phyloP scores from a whole-genome alignment of 2,329 filamentous ascomycete species.

The Emmonsiellopsis sp. region DNA sequence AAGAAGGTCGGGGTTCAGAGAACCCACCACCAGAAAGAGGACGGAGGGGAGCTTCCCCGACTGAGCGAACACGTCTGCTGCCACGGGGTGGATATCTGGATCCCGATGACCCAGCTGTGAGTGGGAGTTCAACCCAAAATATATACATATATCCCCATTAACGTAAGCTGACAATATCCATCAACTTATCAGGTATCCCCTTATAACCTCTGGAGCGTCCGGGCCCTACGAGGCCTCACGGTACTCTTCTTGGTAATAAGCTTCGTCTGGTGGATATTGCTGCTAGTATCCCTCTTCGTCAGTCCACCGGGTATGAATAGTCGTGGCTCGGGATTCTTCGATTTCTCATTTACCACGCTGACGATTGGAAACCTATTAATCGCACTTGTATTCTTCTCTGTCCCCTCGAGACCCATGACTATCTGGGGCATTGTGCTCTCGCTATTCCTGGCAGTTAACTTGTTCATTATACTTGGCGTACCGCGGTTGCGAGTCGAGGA shows the following conservation, averaged over 20 bases:
- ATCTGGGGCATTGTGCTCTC: slow-evolving; percentile 62
- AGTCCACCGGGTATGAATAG: slow-evolving; percentile 80
- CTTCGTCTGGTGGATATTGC: slow-evolving; percentile 85
- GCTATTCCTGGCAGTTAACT: slow-evolving; percentile 59
- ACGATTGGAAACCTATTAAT: slow-evolving; percentile 67
- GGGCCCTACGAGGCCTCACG: slow-evolving; percentile 68
- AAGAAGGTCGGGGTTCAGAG: not conserved
- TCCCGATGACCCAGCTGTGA: slow-evolving; percentile 72
- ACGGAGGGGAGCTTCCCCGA: slow-evolving; percentile 24
- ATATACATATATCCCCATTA: not conserved
- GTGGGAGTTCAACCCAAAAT: slow-evolving; percentile 16
- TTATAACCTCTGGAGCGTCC: slow-evolving; percentile 90
- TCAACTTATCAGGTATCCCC: slow-evolving; percentile 54
- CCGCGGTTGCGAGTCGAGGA: slow-evolving; percentile 70
- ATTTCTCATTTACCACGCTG: slow-evolving; percentile 74
- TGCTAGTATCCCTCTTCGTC: slow-evolving; percentile 84
- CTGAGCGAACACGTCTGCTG: slow-evolving; percentile 59
- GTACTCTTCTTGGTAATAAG: slow-evolving; percentile 65
- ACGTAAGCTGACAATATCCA: no score
- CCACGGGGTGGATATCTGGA: slow-evolving; percentile 60
- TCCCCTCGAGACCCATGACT: slow-evolving; percentile 71
- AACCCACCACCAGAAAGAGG: not conserved
- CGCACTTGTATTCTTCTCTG: slow-evolving; percentile 75
- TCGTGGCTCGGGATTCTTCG: slow-evolving; percentile 84
- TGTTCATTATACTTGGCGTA: slow-evolving; percentile 71